Percentiles rank a stretch among this genome's conserved stretches.
Evolutionary conservation across 1,284 basidiomycete genomes (phyloP).

Genomic region (Sporisorium scitamineum): DNA sequence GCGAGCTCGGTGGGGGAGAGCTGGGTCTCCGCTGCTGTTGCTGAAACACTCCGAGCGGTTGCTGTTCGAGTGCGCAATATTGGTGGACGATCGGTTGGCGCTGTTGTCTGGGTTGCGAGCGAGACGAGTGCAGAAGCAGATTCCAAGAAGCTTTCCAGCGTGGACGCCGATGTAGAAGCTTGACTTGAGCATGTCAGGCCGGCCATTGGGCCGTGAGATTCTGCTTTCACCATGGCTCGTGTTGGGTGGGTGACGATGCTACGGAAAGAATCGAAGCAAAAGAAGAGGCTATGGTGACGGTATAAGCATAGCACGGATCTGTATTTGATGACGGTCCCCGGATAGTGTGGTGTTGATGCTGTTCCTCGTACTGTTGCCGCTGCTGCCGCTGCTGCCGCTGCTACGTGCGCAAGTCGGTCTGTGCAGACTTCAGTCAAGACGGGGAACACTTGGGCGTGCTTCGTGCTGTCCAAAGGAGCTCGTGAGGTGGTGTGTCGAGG

Average conservation of each 20-base stretch:
- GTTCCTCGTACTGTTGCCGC: no score
- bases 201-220: conserved; percentile 5
- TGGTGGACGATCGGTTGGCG: conserved; percentile 22
- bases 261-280: not conserved
- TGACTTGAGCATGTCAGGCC: conserved; percentile 37
- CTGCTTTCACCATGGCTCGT: conserved; percentile 9
- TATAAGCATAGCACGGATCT: conserved; percentile 21
- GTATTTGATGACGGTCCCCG: no score
- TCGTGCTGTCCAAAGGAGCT: no score
- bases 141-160: conserved; percentile 40
- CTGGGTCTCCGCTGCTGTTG: not conserved
- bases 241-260: not conserved
- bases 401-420: not conserved
- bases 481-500: not conserved
- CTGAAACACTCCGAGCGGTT: not conserved
- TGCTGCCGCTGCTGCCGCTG: not conserved
- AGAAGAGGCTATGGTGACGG: not conserved
- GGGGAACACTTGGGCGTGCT: no score
- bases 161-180: conserved; percentile 44
- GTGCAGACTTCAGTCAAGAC: no score
- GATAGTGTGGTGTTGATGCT: no score
- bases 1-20: conserved; percentile 29
- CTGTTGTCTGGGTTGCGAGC: not conserved
- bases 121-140: conserved; percentile 22
- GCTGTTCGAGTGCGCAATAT: conserved; percentile 18